Conservation (phyloP, 139 green algal species). For the Cymbomonas tetramitiformis region DNA sequence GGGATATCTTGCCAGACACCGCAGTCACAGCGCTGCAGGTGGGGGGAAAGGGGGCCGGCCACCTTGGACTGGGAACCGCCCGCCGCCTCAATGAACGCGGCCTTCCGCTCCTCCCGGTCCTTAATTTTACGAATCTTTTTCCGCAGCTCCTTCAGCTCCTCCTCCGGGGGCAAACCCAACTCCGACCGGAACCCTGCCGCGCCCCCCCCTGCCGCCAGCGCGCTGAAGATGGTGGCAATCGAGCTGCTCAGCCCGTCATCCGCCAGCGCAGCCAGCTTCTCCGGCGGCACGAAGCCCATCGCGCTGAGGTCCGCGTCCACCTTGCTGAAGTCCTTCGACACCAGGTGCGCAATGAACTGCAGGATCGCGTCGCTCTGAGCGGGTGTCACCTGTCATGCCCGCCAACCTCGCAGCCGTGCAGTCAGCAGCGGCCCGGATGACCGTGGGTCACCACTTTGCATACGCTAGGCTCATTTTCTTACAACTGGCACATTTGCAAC, state of each 20-base stretch:
- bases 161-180: constrained; percentile 17
- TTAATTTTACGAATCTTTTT: constrained; percentile 24
- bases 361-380: constrained; percentile 19
- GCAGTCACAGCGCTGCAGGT: no score
- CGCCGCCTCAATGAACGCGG: constrained; percentile 14
- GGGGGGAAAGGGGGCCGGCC: no score
- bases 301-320: constrained; percentile 18
- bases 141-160: constrained; percentile 20
- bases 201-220: constrained; percentile 19
- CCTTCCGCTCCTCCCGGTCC: constrained; percentile 14
- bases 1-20: no score
- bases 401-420: no score
- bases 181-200: constrained; percentile 17
- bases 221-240: constrained; percentile 20
- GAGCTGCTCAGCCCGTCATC: constrained; percentile 15
- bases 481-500: no score
- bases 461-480: no score
- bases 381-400: neutral
- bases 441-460: no score
- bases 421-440: no score
- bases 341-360: constrained; percentile 28
- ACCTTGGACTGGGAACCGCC: constrained; percentile 14
- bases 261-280: constrained; percentile 21
- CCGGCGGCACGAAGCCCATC: constrained; percentile 28
- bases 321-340: constrained; percentile 16